Evolutionary conservation across 2,329 filamentous ascomycete species (phyloP), one percentile per base, ranked within the genome.

Genomic region (Tolypocladium pustulatum): DNA sequence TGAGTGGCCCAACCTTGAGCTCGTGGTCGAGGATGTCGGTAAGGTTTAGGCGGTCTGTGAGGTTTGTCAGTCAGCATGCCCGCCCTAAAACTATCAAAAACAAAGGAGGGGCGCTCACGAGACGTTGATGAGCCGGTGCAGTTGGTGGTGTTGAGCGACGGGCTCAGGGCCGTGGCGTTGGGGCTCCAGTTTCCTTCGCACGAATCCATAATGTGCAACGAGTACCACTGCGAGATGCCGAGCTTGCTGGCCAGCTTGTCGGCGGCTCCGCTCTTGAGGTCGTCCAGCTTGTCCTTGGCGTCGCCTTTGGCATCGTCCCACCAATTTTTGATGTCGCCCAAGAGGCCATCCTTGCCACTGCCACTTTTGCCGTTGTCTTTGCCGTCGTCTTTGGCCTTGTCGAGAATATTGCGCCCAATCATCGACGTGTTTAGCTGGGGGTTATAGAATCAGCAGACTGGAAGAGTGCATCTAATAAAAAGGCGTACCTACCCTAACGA

Each of bases 201-300:
- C 4, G 71, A 67, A 43, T 73, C 71, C 75, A 78, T 76, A 63
- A 81, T 63, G 62, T 81, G 78, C 36, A 81, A 61, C 20, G 77
- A 80, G 63, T 81, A 81, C 78, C 78, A 81, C 60, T 81, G 71
- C 1, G 74, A 72, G 58, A 81, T 74, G 30, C 78, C 77, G 34
- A 81, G 68, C n/a, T 72, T 69, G 15, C 73, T 69, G 55, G 73
- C 69, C 53, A 79, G 56, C 57, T 75, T 63, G 58, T 75, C 76
- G 41, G 73, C 73, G 43, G 75, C 61, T 9, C 75, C 69, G 58
- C 74, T 71, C 6, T 70, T 68, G 38, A 78, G 65, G 37, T 76
- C 68, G 62, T 75, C 75, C 60, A 78, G 60, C 52, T 71, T 66
- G 49, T 73, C 71, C 55, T 69, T 69, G 59, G 72, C 67, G 10